A percentile compares a stretch with the other conserved stretches of the same genome.
These are phyloP conservation scores for Phytopythium mirpurense DNA, from an alignment of 352 stramenopile species.

Conservation along the genomic window DNA sequence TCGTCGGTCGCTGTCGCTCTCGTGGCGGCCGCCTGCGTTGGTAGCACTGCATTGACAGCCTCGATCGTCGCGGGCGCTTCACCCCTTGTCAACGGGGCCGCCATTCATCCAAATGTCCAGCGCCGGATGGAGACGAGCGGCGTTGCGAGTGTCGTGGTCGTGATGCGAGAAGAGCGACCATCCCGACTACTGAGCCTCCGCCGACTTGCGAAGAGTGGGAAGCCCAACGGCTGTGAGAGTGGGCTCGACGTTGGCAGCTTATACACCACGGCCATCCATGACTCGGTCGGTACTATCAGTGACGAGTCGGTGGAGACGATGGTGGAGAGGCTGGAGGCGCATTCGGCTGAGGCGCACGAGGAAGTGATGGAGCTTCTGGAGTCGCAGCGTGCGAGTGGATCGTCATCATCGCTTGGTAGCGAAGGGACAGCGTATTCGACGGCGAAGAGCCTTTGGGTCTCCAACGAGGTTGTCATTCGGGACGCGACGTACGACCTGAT, in stretches of 20 bases:
- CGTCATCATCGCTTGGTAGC: neutral
- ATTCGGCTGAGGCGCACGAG: constrained; percentile 22
- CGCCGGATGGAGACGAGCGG: constrained; percentile 12
- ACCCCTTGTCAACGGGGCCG: neutral
- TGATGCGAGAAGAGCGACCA: constrained; percentile 22
- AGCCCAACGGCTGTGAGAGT: constrained; percentile 4
- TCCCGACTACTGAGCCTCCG: neutral
- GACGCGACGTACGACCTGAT: constrained; percentile 29
- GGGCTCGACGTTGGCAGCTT: neutral
- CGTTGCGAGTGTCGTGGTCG: constrained; percentile 26
- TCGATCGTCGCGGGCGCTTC: neutral
- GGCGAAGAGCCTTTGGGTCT: constrained; percentile 41
- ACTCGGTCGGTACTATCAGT: neutral
- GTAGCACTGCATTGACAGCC: neutral
- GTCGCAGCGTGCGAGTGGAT: neutral
- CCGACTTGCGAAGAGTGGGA: neutral
- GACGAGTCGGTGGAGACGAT: constrained; percentile 18
- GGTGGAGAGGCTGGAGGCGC: constrained; percentile 21
- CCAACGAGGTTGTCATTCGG: constrained; percentile 37
- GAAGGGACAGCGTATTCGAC: constrained; percentile 1
- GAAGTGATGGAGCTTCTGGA: constrained; percentile 22
- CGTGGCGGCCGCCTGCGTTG: neutral
- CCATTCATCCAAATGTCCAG: constrained; percentile 12
- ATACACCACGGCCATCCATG: neutral
- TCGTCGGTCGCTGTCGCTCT: neutral